Conservation (phyloP, 1,284 basidiomycete genomes). For the Trametes pubescens region DNA sequence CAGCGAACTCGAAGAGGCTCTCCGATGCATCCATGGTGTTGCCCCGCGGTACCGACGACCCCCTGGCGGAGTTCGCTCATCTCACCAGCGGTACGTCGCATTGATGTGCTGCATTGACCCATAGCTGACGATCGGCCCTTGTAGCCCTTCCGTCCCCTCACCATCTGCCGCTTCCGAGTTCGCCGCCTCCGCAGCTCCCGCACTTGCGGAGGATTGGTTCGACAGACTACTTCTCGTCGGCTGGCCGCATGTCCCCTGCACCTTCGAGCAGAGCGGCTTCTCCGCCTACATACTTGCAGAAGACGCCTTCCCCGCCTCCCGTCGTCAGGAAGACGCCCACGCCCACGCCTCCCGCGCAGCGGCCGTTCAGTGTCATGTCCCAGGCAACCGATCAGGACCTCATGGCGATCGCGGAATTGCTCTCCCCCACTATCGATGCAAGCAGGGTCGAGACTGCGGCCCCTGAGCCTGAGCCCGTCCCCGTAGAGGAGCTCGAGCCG, state of each 20-base stretch:
- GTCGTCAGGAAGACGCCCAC: constrained; percentile 7
- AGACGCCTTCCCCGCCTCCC: constrained; percentile 52
- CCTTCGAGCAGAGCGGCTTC: constrained; percentile 10
- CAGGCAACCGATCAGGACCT: constrained; percentile 45
- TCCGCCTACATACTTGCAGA: constrained; percentile 1
- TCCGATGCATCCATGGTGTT: constrained; percentile 23
- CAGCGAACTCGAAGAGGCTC: constrained; percentile 16
- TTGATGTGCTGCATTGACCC: neutral
- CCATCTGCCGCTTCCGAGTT: constrained; percentile 17
- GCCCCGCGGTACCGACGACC: constrained; percentile 24
- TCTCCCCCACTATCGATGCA: constrained; percentile 36
- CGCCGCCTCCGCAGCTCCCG: constrained; percentile 8
- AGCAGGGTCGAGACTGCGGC: constrained; percentile 15
- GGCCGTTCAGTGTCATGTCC: constrained; percentile 40
- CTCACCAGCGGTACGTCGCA: constrained; percentile 7
- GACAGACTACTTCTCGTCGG: constrained; percentile 20
- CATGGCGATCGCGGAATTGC: constrained; percentile 44
- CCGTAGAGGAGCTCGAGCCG: constrained; percentile 22
- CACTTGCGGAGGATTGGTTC: constrained; percentile 15
- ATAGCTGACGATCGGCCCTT: neutral
- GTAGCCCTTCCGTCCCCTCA: constrained; percentile 15
- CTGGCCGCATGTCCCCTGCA: constrained; percentile 10
- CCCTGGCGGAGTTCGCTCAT: constrained; percentile 4
- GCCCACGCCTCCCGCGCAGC: constrained; percentile 28
- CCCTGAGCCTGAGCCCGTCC: constrained; percentile 16